Percentiles rank a stretch among this genome's conserved stretches.
Evolutionary conservation across 768 basidiomycete genomes (phyloP).

Genomic region (Candolleomyces aberdarensis): DNA sequence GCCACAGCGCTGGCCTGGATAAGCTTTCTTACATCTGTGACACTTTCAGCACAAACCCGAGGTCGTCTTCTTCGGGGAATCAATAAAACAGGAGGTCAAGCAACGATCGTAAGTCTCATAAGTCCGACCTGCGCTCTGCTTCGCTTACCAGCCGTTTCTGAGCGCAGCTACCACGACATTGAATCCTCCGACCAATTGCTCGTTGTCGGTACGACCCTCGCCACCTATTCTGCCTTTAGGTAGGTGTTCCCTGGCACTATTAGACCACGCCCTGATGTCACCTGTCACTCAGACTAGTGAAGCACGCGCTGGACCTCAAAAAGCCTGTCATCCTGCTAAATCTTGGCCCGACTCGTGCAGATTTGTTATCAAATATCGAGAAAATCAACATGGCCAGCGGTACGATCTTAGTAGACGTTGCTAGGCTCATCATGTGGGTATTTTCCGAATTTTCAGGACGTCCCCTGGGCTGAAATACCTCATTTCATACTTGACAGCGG

Average conservation of each 20-base stretch:
- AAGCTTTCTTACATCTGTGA: background rate
- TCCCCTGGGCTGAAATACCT: background rate
- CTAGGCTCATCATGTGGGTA: conserved; percentile 57
- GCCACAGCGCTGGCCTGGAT: background rate
- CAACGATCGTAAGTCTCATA: conserved; percentile 61
- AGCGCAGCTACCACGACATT: conserved; percentile 51
- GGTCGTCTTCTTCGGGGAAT: conserved; percentile 89
- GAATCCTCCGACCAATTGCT: conserved; percentile 66
- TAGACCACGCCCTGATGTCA: background rate
- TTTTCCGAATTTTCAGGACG: background rate
- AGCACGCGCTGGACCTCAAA: conserved; percentile 67
- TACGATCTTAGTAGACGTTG: conserved; percentile 66
- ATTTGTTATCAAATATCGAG: conserved; percentile 61
- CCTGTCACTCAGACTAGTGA: conserved; percentile 56
- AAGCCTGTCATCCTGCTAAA: conserved; percentile 85
- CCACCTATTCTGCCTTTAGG: conserved; percentile 92
- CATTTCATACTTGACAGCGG: conserved; percentile 38
- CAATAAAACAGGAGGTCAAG: conserved; percentile 62
- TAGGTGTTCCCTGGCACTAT: conserved; percentile 23
- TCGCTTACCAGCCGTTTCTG: background rate
- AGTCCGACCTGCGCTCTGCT: background rate
- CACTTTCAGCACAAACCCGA: conserved; percentile 69
- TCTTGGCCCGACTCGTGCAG: conserved; percentile 85
- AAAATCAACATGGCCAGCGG: conserved; percentile 81
- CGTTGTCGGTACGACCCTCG: conserved; percentile 85